These are phyloP conservation scores for Alisma plantagoaquatica DNA, from an alignment of 106 monocot genomes.

Conservation along the genomic window DNA sequence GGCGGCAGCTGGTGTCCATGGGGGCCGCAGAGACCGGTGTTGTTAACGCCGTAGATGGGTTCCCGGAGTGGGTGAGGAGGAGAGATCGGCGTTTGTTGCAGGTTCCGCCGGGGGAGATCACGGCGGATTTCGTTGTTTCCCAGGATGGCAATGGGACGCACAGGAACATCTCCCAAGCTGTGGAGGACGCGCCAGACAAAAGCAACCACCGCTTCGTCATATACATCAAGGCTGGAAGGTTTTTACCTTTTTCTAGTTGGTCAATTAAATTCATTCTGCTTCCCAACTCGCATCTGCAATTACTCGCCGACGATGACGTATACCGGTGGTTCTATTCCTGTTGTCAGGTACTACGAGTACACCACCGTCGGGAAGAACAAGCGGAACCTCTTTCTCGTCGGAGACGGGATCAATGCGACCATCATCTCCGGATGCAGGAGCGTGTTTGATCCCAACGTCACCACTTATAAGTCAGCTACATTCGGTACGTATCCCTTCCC, in stretches of 20 bases:
- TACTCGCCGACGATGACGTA: neutral
- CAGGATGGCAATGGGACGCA: constrained; percentile 53
- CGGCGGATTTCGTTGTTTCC: constrained; percentile 55
- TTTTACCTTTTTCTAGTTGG: neutral
- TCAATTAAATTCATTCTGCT: neutral
- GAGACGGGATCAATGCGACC: constrained; percentile 8
- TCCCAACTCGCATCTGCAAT: neutral
- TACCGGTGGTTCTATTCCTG: neutral
- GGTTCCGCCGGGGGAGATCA: constrained; percentile 21
- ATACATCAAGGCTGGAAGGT: constrained; percentile 52
- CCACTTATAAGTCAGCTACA: constrained; percentile 10
- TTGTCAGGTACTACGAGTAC: constrained; percentile 39
- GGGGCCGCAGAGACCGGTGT: too few relatives aligned
- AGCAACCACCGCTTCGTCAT: constrained; percentile 54
- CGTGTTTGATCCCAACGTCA: constrained; percentile 9
- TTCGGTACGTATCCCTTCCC: constrained; percentile 14
- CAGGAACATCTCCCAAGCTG: constrained; percentile 40
- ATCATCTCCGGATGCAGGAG: constrained; percentile 5
- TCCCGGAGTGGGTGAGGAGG: constrained; percentile 46
- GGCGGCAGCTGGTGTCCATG: constrained; percentile 14
- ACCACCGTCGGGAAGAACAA: constrained; percentile 14
- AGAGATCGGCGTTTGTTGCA: constrained; percentile 41
- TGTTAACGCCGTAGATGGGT: too few relatives aligned
- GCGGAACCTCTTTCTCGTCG: constrained; percentile 15
- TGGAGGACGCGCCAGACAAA: constrained; percentile 54